phyloP scores from a whole-genome alignment of 805 yeast species.

The Saturnispora zaruensis region DNA sequence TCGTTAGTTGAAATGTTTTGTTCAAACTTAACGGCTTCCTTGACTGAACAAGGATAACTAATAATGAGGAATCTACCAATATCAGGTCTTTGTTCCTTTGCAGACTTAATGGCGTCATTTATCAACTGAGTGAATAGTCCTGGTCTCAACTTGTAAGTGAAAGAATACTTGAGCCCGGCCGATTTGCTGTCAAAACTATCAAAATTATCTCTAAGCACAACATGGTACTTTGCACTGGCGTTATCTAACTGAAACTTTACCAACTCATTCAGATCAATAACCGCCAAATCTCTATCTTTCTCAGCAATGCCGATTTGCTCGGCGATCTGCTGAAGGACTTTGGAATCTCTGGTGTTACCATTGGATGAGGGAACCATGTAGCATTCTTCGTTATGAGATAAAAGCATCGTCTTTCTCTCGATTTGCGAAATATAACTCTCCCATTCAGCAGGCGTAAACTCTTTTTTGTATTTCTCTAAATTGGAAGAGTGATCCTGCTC shows the following conservation, averaged over 20 bases:
- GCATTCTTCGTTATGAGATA: slow-evolving; percentile 22
- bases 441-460: slow-evolving; percentile 44
- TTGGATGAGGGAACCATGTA: slow-evolving; percentile 25
- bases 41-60: slow-evolving; percentile 53
- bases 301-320: slow-evolving; percentile 10
- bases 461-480: slow-evolving; percentile 27
- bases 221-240: slow-evolving; percentile 36
- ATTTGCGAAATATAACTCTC: slow-evolving; percentile 29
- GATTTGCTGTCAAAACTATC: slow-evolving; percentile 22
- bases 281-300: slow-evolving; percentile 15
- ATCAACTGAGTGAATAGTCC: slow-evolving; percentile 47
- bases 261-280: slow-evolving; percentile 44
- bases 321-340: slow-evolving; percentile 11
- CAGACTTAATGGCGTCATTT: slow-evolving; percentile 28
- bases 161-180: slow-evolving; percentile 23
- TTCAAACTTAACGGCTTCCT: slow-evolving; percentile 66
- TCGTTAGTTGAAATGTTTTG: slow-evolving; percentile 50
- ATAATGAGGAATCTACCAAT: slow-evolving; percentile 42
- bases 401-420: slow-evolving; percentile 25
- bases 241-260: slow-evolving; percentile 35
- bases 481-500: slow-evolving; percentile 26
- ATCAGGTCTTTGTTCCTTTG: slow-evolving; percentile 22
- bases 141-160: slow-evolving; percentile 27
- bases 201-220: slow-evolving; percentile 39
- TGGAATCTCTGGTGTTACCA: slow-evolving; percentile 10